These are phyloP conservation scores for Vitis labrusca DNA, from an alignment of 164 flowering plant species.

Conservation along the genomic window DNA sequence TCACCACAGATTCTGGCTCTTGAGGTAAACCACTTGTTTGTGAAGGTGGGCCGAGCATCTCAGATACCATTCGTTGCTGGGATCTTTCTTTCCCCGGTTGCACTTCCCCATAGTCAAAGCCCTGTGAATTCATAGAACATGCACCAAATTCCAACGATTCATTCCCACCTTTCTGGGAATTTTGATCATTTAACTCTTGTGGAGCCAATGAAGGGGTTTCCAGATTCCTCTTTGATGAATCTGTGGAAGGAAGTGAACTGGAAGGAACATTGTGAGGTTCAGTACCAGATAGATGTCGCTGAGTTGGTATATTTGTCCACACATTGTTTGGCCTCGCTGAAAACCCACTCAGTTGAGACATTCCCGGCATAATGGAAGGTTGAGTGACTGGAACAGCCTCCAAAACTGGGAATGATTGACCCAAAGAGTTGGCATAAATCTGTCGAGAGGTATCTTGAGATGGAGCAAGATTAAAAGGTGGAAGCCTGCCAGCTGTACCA, in stretches of 20 bases:
- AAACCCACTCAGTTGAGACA: constrained; percentile 12
- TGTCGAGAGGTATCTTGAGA: constrained; percentile 18
- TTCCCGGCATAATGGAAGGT: constrained; percentile 7
- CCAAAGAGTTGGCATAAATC: constrained; percentile 7
- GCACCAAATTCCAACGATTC: constrained; percentile 8
- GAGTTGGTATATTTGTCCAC: constrained; percentile 13
- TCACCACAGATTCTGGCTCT: constrained; percentile 16
- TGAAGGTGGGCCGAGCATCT: constrained; percentile 15
- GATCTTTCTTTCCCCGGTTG: constrained; percentile 7
- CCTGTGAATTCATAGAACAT: constrained; percentile 17
- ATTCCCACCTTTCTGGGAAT: constrained; percentile 11
- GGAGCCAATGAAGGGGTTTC: constrained; percentile 8
- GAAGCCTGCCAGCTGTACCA: constrained; percentile 8
- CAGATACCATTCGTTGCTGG: constrained; percentile 19
- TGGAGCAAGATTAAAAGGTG: constrained; percentile 6
- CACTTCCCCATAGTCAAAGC: constrained; percentile 6
- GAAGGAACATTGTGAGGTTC: constrained; percentile 12
- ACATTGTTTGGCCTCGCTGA: constrained; percentile 14
- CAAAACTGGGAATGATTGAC: constrained; percentile 15
- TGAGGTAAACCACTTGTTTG: constrained; percentile 12
- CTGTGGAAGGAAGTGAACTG: constrained; percentile 9
- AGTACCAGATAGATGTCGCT: constrained; percentile 9
- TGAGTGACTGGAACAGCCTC: constrained; percentile 13
- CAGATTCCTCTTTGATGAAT: constrained; percentile 14
- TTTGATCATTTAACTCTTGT: constrained; percentile 15